Percentiles rank a stretch among this genome's conserved stretches.
These are phyloP conservation scores for Salix brachista DNA, from an alignment of 345 rosid species.

Conservation along the genomic window DNA sequence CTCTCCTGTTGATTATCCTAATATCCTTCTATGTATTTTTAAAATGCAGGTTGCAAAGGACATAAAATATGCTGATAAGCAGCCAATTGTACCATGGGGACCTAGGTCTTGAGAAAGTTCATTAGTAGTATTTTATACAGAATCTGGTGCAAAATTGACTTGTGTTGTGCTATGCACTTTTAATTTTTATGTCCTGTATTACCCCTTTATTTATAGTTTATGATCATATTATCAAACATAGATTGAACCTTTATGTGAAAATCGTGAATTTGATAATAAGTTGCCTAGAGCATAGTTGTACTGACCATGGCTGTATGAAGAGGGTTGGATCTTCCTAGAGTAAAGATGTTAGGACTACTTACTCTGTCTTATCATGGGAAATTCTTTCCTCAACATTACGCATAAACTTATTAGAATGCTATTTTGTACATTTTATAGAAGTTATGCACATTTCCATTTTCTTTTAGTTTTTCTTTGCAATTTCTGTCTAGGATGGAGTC, in stretches of 20 bases:
- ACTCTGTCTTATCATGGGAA: background rate
- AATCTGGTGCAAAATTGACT: background rate
- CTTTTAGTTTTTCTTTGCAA: background rate
- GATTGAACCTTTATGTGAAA: background rate
- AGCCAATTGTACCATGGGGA: conserved; percentile 95
- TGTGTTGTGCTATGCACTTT: background rate
- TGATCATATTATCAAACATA: background rate
- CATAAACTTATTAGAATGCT: background rate
- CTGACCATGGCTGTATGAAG: conserved; percentile 1
- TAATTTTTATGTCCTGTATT: background rate
- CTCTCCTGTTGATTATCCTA: conserved; percentile 5
- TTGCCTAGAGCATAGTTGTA: background rate
- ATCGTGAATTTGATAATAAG: background rate
- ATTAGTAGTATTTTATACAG: background rate
- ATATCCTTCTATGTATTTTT: conserved; percentile 5
- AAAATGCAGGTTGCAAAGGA: conserved; percentile 86
- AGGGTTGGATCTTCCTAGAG: background rate
- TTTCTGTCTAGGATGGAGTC: background rate
- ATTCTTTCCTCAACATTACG: background rate
- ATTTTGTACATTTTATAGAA: background rate
- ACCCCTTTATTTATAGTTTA: background rate
- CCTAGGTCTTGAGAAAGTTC: conserved; percentile 59
- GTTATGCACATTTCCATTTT: background rate
- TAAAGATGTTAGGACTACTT: background rate
- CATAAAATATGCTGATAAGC: conserved; percentile 93